Evolutionary conservation across 2,329 filamentous ascomycete genomes (phyloP), one percentile per base, ranked within the genome.

Genomic region (Westerdykella aurantiaca): DNA sequence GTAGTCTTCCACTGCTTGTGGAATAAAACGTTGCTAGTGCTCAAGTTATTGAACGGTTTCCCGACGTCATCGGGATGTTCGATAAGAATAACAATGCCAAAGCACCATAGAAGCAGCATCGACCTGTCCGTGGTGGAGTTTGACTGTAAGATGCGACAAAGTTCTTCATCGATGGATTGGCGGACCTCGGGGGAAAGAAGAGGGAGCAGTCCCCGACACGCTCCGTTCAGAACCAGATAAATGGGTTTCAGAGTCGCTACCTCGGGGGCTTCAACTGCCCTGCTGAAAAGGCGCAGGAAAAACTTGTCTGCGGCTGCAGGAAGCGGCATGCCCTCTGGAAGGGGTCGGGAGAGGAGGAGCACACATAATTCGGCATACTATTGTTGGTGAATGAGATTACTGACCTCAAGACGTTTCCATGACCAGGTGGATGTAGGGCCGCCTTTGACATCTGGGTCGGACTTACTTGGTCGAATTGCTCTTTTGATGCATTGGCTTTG

Each of bases 141-240:
- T 1, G 59, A 60, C 1, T 51, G 55, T 0, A 67, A 42, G 17
- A 66, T 58, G 5, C 54, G 48, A 39, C 51, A 55, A 21, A 67
- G 37, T 23, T 58, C 52, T 13, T 52, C 44, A 23, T 67, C 62
- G 17, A 66, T 61, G 10, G 47, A 44, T 29, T 56, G 50, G 25
- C 47, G 50, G 11, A 41, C 37, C 5, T 57, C 53, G 4, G 48
- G 12, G 2, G 61, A 49, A 16, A 68, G 50, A 9, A 61, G 41
- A 13, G 38, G 38, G 7, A 63, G 45, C 2, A 69, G 55, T 3
- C 55, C 53, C 17, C 50, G 45, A 44, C 66, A 68, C n/a, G 64
- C 63, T 37, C 66, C 66, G 44, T 63, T 60, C 18, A 68, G 53
- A 53, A 67, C 61, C 14, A 41, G 49, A 23, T 66, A 63, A 3